Evolutionary conservation across 345 rosid genomes (phyloP).

Genomic region (Alliaria petiolata): DNA sequence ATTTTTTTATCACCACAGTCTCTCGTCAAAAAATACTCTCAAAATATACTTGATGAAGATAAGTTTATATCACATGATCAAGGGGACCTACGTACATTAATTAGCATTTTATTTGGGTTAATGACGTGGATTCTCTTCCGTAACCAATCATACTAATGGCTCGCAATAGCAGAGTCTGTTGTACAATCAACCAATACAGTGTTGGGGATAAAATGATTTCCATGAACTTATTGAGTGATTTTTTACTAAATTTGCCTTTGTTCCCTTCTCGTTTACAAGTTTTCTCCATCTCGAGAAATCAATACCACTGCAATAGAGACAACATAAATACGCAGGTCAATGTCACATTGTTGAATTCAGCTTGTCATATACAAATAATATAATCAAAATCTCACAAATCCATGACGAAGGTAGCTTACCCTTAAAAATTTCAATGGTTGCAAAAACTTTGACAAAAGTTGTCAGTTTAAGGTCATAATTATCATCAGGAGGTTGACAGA

Average conservation of each 20-base stretch:
- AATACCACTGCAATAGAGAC: conserved; percentile 57
- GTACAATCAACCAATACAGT: conserved; percentile 95
- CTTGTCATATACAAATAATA: no score
- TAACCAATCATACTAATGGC: conserved; percentile 81
- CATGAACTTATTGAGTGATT: conserved; percentile 75
- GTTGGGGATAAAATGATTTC: conserved; percentile 91
- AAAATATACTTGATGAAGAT: neutral
- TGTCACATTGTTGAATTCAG: no score
- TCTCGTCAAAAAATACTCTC: no score
- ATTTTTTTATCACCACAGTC: no score
- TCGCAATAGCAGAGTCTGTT: conserved; percentile 79
- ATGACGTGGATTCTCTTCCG: conserved; percentile 91
- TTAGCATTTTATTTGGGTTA: conserved; percentile 97
- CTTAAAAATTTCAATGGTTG: no score
- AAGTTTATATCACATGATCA: conserved; percentile 61
- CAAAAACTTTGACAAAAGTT: no score
- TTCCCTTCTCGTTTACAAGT: conserved; percentile 57
- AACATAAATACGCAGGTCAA: no score
- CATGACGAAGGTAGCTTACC: no score
- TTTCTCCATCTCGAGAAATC: conserved; percentile 88
- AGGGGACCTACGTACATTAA: conserved; percentile 99
- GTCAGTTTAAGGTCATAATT: no score
- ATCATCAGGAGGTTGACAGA: no score
- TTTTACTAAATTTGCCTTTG: conserved; percentile 71
- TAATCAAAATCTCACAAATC: no score